phyloP scores from a whole-genome alignment of 306 rosid species.

The Carpinus viminea region DNA sequence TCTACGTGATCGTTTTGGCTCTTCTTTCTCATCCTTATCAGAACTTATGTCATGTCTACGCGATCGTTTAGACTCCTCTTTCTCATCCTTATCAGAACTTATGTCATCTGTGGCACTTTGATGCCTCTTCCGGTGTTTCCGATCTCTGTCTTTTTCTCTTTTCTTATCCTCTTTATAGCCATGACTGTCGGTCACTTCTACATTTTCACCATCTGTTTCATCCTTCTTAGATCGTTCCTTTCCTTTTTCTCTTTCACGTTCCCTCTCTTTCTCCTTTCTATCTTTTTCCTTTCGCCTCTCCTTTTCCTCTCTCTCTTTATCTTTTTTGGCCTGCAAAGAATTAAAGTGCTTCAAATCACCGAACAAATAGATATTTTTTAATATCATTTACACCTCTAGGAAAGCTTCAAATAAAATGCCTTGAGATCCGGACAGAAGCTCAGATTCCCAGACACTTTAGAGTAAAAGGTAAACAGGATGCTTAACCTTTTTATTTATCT shows the following conservation, averaged over 20 bases:
- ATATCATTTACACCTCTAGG: conserved; percentile 2
- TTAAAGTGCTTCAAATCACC: conserved; percentile 1
- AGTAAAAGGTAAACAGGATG: background rate
- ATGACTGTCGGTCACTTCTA: conserved; percentile 57
- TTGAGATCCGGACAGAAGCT: background rate
- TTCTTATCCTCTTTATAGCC: conserved; percentile 86
- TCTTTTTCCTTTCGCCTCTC: conserved; percentile 48
- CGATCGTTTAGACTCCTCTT: conserved; percentile 83
- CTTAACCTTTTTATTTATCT: conserved; percentile 1
- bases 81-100: conserved; percentile 88
- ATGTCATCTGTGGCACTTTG: conserved; percentile 76
- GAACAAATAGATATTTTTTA: background rate
- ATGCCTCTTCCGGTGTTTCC: conserved; percentile 93
- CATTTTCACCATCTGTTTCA: conserved; percentile 82
- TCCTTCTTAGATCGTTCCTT: conserved; percentile 88
- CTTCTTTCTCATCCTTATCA: conserved; percentile 92
- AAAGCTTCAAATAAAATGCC: background rate
- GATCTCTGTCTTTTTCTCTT: conserved; percentile 87
- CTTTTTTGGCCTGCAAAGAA: conserved; percentile 75
- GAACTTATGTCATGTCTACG: conserved; percentile 74
- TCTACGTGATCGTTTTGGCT: conserved; percentile 77
- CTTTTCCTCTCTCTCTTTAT: conserved; percentile 76
- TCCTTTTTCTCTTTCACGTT: conserved; percentile 82
- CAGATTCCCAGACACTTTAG: background rate
- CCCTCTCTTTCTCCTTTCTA: conserved; percentile 80